Percentiles rank a stretch among this genome's conserved stretches.
These are phyloP conservation scores for Russula abietina DNA, from an alignment of 768 basidiomycete genomes.

Conservation along the genomic window DNA sequence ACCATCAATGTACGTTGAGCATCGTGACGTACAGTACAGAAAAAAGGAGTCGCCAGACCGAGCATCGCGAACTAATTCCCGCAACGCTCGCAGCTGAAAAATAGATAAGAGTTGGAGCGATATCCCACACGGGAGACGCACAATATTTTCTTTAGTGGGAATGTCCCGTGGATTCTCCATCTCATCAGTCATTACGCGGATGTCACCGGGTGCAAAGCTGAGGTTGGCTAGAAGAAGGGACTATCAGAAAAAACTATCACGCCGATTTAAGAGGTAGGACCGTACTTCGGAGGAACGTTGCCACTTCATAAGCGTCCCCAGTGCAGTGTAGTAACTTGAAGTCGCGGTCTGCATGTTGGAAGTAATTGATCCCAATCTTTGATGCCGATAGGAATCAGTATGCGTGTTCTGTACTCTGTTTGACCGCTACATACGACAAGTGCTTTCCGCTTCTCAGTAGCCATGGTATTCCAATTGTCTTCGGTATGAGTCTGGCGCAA, in stretches of 20 bases:
- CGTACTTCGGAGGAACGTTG: background rate
- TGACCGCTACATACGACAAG: background rate
- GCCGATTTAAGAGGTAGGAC: background rate
- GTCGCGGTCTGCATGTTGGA: background rate
- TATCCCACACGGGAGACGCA: background rate
- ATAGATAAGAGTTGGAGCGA: background rate
- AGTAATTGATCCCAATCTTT: constrained; percentile 10
- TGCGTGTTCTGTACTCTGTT: too few species aligned
- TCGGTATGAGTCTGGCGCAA: background rate
- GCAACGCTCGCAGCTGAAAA: background rate
- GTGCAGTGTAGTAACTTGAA: background rate
- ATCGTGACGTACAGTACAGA: background rate
- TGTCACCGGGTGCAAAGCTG: background rate
- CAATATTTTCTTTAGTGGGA: background rate
- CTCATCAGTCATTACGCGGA: background rate
- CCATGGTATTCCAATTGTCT: background rate
- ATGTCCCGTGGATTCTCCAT: background rate
- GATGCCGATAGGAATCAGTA: background rate
- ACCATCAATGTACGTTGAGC: background rate
- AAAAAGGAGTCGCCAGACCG: background rate
- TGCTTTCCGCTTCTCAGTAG: background rate
- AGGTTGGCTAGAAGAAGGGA: background rate
- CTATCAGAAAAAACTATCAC: background rate
- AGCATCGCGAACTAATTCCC: background rate
- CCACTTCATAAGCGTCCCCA: background rate